Percentiles rank a stretch among this genome's conserved stretches.
These are phyloP conservation scores for Colletotrichum tropicicola DNA, from an alignment of 2,329 filamentous ascomycete genomes.

Conservation along the genomic window DNA sequence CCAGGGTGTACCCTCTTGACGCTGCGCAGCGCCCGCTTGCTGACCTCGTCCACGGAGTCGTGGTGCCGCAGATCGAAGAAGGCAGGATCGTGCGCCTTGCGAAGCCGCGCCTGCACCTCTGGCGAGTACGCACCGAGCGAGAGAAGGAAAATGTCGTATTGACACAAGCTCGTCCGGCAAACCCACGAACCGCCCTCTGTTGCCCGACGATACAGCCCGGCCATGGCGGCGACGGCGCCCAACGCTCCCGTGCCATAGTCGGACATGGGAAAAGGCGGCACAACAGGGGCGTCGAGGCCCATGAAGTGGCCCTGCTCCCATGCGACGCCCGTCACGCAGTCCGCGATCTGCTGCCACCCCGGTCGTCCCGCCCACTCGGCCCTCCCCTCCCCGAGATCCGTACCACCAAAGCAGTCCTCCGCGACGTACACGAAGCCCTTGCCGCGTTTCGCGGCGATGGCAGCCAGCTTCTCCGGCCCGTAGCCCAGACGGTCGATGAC, in stretches of 20 bases:
- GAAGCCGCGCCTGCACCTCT: slow-evolving; percentile 56
- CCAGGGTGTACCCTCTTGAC: slow-evolving; percentile 51
- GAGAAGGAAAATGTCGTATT: slow-evolving; percentile 46
- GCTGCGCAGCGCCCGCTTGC: slow-evolving; percentile 60
- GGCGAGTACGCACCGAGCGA: slow-evolving; percentile 56
- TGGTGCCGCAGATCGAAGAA: slow-evolving; percentile 65
- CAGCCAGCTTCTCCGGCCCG: slow-evolving; percentile 56
- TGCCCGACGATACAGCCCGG: slow-evolving; percentile 42
- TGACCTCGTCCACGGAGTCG: slow-evolving; percentile 67
- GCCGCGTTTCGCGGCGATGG: slow-evolving; percentile 56
- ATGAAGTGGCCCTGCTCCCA: slow-evolving; percentile 62
- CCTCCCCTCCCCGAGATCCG: slow-evolving; percentile 44
- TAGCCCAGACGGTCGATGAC: slow-evolving; percentile 67
- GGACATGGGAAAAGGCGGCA: slow-evolving; percentile 65
- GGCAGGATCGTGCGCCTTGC: slow-evolving; percentile 54
- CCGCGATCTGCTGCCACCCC: slow-evolving; percentile 72
- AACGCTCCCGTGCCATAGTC: slow-evolving; percentile 49
- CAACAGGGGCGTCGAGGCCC: slow-evolving; percentile 63
- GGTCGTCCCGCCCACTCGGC: slow-evolving; percentile 64
- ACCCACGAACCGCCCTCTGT: slow-evolving; percentile 43
- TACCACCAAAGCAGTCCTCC: slow-evolving; percentile 72
- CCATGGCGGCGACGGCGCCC: slow-evolving; percentile 43
- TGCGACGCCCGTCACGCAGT: slow-evolving; percentile 63
- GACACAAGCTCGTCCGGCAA: slow-evolving; percentile 43
- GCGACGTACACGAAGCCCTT: slow-evolving; percentile 69